These are phyloP conservation scores for Hyphopichia wangnamkhiaoensis DNA, from an alignment of 1,139 yeast genomes.

Conservation along the genomic window DNA sequence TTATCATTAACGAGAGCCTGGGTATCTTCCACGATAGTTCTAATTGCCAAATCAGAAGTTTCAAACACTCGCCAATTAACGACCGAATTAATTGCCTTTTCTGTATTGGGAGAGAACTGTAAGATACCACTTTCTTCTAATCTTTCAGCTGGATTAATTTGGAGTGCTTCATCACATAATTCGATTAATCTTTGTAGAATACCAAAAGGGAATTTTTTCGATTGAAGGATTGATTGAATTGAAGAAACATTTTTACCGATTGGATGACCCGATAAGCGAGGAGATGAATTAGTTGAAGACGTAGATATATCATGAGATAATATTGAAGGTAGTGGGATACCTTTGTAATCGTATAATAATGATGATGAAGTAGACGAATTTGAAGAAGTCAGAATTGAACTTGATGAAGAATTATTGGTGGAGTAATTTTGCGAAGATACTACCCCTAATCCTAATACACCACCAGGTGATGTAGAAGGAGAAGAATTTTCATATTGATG, in stretches of 20 bases:
- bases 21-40: constrained; percentile 68
- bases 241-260: constrained; percentile 30
- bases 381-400: constrained; percentile 18
- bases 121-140: constrained; percentile 25
- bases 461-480: constrained; percentile 7
- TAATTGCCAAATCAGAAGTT: constrained; percentile 66
- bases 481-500: constrained; percentile 14
- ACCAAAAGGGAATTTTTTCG: constrained; percentile 62
- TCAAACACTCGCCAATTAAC: constrained; percentile 55
- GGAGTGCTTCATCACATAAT: constrained; percentile 74
- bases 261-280: constrained; percentile 24
- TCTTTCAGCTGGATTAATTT: constrained; percentile 62
- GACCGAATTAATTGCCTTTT: constrained; percentile 59
- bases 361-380: constrained; percentile 13
- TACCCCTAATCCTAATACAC: neutral
- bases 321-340: constrained; percentile 49
- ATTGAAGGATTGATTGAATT: constrained; percentile 27
- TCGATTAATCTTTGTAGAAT: constrained; percentile 64
- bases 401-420: constrained; percentile 17
- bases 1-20: constrained; percentile 61
- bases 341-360: constrained; percentile 55
- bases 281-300: constrained; percentile 11
- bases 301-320: constrained; percentile 8
- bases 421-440: too few species aligned
- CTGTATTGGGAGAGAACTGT: constrained; percentile 70